phyloP scores from a whole-genome alignment of 2,329 filamentous ascomycete genomes.

The Chrysoporthe deuterocubensis region DNA sequence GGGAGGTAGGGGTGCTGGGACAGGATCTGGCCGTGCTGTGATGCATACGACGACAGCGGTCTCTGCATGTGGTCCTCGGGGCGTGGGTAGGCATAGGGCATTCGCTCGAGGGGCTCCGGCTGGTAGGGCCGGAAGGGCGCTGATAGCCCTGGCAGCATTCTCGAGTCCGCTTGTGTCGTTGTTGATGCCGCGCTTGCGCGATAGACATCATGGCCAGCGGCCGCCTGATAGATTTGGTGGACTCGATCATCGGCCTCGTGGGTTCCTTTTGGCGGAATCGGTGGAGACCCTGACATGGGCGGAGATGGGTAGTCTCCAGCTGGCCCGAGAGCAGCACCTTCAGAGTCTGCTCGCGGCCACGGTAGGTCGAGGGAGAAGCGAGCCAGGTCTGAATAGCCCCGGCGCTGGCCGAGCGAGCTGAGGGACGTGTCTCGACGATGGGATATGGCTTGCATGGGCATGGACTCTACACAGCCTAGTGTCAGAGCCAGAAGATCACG shows the following conservation, averaged over 20 bases:
- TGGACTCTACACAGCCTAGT: conserved; percentile 31
- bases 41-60: conserved; percentile 39
- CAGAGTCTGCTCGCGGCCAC: conserved; percentile 59
- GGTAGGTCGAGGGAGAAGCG: conserved; percentile 60
- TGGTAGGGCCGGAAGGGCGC: conserved; percentile 44
- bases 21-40: conserved; percentile 38
- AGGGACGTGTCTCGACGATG: conserved; percentile 48
- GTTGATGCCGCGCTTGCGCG: conserved; percentile 39
- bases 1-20: conserved; percentile 38
- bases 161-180: conserved; percentile 43
- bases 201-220: conserved; percentile 55
- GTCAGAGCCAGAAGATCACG: conserved; percentile 35
- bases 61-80: conserved; percentile 42
- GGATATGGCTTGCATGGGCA: conserved; percentile 60
- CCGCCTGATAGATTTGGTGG: conserved; percentile 51
- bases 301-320: conserved; percentile 70
- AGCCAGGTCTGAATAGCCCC: conserved; percentile 59
- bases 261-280: conserved; percentile 61
- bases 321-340: conserved; percentile 57
- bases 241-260: conserved; percentile 61
- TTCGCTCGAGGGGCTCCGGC: conserved; percentile 44
- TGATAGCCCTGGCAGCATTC: conserved; percentile 36
- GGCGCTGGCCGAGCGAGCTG: conserved; percentile 60
- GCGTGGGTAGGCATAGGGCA: conserved; percentile 45
- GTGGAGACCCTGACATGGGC: conserved; percentile 74